Percentiles rank a stretch among this genome's conserved stretches.
Evolutionary conservation across 345 rosid genomes (phyloP).

Genomic region (Pugionium dolabratum): DNA sequence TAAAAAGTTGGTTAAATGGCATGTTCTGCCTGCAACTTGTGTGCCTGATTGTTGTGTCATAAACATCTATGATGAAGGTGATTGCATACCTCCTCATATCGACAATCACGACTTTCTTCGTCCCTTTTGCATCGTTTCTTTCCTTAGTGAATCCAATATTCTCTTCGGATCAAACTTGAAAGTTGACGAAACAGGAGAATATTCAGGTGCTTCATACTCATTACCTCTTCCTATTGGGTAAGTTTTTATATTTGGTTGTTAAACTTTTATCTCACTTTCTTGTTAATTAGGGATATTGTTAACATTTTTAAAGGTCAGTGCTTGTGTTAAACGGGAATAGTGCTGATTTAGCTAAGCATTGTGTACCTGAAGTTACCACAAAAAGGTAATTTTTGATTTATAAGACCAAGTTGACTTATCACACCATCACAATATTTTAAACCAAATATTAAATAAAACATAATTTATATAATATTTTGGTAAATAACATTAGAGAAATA

Average conservation of each 20-base stretch:
- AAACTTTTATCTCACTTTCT: too few species aligned
- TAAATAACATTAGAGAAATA: too few species aligned
- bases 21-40: constrained; percentile 58
- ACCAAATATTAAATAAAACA: too few species aligned
- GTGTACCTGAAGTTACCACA: constrained; percentile 64
- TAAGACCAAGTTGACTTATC: too few species aligned
- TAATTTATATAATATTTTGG: too few species aligned
- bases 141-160: constrained; percentile 54
- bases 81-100: constrained; percentile 74
- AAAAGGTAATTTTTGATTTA: constrained; percentile 41
- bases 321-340: constrained; percentile 63
- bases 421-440: too few species aligned
- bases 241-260: background rate
- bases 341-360: constrained; percentile 71
- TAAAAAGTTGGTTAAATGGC: constrained; percentile 61
- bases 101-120: constrained; percentile 67
- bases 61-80: constrained; percentile 68
- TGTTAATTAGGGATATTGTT: background rate
- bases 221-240: constrained; percentile 65
- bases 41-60: constrained; percentile 70
- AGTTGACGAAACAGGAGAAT: constrained; percentile 56
- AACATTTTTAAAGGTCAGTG: constrained; percentile 51
- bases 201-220: constrained; percentile 48
- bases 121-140: constrained; percentile 68
- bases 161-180: constrained; percentile 59